Conservation (phyloP, 495 filamentous ascomycete species). For the Aspergillus carlsbadensis region DNA sequence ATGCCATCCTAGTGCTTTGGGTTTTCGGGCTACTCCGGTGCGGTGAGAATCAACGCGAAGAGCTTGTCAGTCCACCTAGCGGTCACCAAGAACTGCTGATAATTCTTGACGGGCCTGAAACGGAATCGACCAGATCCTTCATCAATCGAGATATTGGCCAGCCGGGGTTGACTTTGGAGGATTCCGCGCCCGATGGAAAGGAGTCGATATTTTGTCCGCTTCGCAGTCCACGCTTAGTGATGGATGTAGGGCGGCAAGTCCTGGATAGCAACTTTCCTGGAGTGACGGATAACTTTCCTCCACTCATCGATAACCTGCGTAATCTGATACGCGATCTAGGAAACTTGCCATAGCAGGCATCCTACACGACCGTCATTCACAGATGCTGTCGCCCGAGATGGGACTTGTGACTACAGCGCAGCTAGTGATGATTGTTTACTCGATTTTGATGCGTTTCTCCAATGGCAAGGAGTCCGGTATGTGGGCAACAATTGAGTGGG, state of each 20-base stretch:
- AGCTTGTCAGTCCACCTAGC: constrained; percentile 19
- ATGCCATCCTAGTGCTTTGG: constrained; percentile 57
- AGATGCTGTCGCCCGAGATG: too few species aligned
- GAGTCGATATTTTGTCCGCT: constrained; percentile 21
- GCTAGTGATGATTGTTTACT: too few species aligned
- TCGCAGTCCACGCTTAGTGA: constrained; percentile 33
- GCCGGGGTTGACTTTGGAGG: constrained; percentile 32
- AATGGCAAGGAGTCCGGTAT: background rate
- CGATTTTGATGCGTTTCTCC: too few species aligned
- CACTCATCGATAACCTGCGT: constrained; percentile 54
- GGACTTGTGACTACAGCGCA: too few species aligned
- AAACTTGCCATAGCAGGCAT: constrained; percentile 1
- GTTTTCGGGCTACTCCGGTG: constrained; percentile 47
- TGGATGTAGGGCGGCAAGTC: constrained; percentile 46
- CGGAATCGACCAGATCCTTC: constrained; percentile 32
- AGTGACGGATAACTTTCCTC: constrained; percentile 29
- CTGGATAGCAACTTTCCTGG: constrained; percentile 44
- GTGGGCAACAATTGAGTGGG: background rate
- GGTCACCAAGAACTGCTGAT: constrained; percentile 1
- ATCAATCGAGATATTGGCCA: constrained; percentile 28
- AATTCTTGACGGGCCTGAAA: constrained; percentile 36
- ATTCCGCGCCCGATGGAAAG: background rate
- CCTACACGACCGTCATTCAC: too few species aligned
- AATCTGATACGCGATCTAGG: constrained; percentile 52
- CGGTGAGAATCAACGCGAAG: constrained; percentile 10